phyloP scores from a whole-genome alignment of 805 yeast genomes.

The Saturnispora gosingensis region DNA sequence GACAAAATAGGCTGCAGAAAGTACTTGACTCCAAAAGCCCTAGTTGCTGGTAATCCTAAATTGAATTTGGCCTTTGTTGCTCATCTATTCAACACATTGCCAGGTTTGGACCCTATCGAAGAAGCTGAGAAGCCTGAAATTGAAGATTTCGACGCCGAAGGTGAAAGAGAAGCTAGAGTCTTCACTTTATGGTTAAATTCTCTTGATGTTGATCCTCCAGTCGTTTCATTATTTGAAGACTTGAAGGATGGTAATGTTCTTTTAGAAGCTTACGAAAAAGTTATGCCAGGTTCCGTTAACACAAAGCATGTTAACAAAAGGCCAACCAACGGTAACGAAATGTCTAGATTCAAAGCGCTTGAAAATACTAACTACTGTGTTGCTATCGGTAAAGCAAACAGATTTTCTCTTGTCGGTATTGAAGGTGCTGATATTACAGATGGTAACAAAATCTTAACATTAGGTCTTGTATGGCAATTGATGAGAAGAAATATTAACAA shows the following conservation, averaged over 20 bases:
- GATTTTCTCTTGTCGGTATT: slow-evolving; percentile 91
- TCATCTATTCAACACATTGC: slow-evolving; percentile 90
- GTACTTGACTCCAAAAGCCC: slow-evolving; percentile 85
- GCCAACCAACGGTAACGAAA: slow-evolving; percentile 64
- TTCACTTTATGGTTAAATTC: slow-evolving; percentile 97
- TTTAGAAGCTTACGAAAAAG: slow-evolving; percentile 91
- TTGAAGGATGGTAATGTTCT: slow-evolving; percentile 85
- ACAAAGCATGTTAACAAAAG: slow-evolving; percentile 72
- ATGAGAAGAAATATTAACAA: slow-evolving; percentile 92
- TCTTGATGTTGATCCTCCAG: slow-evolving; percentile 91
- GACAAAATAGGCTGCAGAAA: slow-evolving; percentile 89
- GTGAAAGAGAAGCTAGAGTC: slow-evolving; percentile 98
- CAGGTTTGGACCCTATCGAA: slow-evolving; percentile 92
- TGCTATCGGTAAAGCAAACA: slow-evolving; percentile 85
- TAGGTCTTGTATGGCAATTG: slow-evolving; percentile 96
- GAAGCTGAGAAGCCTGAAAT: slow-evolving; percentile 87
- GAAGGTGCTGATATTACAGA: slow-evolving; percentile 97
- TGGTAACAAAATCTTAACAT: slow-evolving; percentile 79
- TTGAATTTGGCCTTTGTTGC: slow-evolving; percentile 96
- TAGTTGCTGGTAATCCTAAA: slow-evolving; percentile 94
- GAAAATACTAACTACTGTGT: slow-evolving; percentile 99
- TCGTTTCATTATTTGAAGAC: slow-evolving; percentile 85
- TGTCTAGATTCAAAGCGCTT: slow-evolving; percentile 86
- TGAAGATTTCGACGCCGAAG: slow-evolving; percentile 98
- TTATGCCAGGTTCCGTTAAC: slow-evolving; percentile 86